Percentiles rank a stretch among this genome's conserved stretches.
phyloP scores from a whole-genome alignment of 108 stramenopile species.

The Discostella pseudostelligera region DNA sequence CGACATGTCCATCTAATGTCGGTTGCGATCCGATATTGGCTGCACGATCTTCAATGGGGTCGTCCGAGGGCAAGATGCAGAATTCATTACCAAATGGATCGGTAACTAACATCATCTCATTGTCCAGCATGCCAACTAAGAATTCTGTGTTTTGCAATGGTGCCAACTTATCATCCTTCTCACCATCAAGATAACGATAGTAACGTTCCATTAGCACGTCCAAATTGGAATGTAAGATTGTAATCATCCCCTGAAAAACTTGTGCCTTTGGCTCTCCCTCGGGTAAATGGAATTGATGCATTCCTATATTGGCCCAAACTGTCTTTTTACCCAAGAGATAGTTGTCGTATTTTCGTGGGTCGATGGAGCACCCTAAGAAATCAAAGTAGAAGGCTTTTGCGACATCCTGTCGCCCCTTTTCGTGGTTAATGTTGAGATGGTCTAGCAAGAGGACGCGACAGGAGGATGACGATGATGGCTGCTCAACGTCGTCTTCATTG shows the following conservation, averaged over 20 bases:
- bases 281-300: constrained; percentile 54
- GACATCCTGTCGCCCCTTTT: constrained; percentile 44
- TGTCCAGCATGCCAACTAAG: background rate
- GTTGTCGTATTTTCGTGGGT: constrained; percentile 49
- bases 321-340: constrained; percentile 13
- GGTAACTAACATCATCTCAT: constrained; percentile 42
- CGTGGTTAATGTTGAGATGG: constrained; percentile 55
- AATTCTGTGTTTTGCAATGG: constrained; percentile 34
- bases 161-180: constrained; percentile 17
- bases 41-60: constrained; percentile 45
- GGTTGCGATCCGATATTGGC: constrained; percentile 36
- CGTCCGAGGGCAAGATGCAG: constrained; percentile 40
- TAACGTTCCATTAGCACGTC: constrained; percentile 40
- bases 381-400: constrained; percentile 52
- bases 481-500: background rate
- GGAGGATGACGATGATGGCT: background rate
- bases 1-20: constrained; percentile 31
- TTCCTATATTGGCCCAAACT: constrained; percentile 35
- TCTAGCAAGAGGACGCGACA: constrained; percentile 42
- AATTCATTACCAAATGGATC: constrained; percentile 71
- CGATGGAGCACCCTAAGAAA: constrained; percentile 45
- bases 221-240: constrained; percentile 49
- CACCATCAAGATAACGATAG: constrained; percentile 24
- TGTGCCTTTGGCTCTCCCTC: constrained; percentile 50
- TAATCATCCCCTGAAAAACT: constrained; percentile 60